Evolutionary conservation across 768 basidiomycete species (phyloP), one percentile per base, ranked within the genome.

Genomic region (Auricularia cornea): DNA sequence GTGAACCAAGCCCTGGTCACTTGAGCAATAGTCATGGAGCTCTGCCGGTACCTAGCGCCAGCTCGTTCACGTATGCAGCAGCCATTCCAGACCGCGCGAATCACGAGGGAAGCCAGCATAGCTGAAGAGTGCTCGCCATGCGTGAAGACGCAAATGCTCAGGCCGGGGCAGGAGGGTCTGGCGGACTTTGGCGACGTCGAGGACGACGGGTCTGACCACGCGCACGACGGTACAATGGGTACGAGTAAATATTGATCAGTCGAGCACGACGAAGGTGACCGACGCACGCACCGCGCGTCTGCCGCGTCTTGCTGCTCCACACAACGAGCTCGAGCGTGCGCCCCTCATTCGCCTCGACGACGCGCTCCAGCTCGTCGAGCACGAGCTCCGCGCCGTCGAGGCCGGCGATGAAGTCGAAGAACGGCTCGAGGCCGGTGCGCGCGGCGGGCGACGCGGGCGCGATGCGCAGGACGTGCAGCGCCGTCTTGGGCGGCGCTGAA

Each of bases 391-490:
- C 84, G 8, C 90, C 90, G 72, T 93, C 87, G 63, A 93, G 89
- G 11, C 96, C 97, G 44, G 96, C 86, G 29, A 99, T 83, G 72
- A 97, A 98, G 78, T 98, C 97, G 70, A 99, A 99, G 77, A 93
- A 95, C 3, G 96, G 91, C 71, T 89, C 92, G 57, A 96, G 86
- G 61, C 81, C 83, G 0, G 92, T 92, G 64, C 87, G 80, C 0
- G 91, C 92, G 1, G 96, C 92, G 5, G 97, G 97, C 1, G 92
- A 94, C 3, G 83, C 82, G 1, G 93, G 89, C 2, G 92, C 93
- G 33, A 97, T 94, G 62, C 94, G 86, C 62, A 97, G 78, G 66
- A 94, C 89, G 72, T 98, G 94, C 12, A 97, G 77, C 2, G 86
- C 92, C 65, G 81, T 85, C 44, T 79, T 72, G 48, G 87, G 86